Percentiles rank a stretch among this genome's conserved stretches.
Evolutionary conservation across 2,329 filamentous ascomycete species (phyloP).

Genomic region (Fusarium dlaminii): DNA sequence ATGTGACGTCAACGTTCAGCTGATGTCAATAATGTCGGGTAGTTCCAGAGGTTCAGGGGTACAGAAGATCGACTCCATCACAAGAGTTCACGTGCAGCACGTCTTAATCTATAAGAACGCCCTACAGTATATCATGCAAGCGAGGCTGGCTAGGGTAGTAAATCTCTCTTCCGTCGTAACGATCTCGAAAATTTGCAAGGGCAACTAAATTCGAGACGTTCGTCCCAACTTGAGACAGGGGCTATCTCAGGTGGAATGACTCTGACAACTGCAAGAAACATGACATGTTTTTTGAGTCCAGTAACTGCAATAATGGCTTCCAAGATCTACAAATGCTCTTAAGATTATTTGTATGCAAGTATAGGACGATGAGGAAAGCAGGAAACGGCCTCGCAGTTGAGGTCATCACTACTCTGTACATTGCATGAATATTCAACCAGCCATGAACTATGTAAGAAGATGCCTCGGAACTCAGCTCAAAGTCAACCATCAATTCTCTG

Average conservation of each 20-base stretch:
- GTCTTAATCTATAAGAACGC: not conserved
- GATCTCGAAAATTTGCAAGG: constrained; percentile 16
- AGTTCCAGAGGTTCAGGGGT: constrained; percentile 1
- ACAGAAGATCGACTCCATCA: not conserved
- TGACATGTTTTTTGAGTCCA: not conserved
- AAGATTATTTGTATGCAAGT: constrained; percentile 10
- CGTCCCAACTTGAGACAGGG: constrained; percentile 33
- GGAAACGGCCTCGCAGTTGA: not conserved
- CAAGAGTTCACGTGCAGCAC: not conserved
- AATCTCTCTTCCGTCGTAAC: not conserved
- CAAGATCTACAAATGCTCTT: constrained; percentile 18
- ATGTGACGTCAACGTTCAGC: constrained; percentile 26
- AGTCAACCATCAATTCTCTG: not conserved
- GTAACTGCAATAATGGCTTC: not conserved
- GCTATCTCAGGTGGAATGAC: constrained; percentile 24
- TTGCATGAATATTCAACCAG: not conserved
- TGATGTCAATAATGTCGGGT: not conserved
- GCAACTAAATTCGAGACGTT: constrained; percentile 25
- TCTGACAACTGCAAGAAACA: not conserved
- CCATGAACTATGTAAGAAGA: not conserved
- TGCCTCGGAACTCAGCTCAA: not conserved
- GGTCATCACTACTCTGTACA: constrained; percentile 9
- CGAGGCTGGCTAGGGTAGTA: not conserved
- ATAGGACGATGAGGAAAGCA: constrained; percentile 6
- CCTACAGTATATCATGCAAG: not conserved